Percentiles rank a stretch among this genome's conserved stretches.
Conservation (phyloP, 1,284 basidiomycete species). For the Sporisorium graminicola region DNA sequence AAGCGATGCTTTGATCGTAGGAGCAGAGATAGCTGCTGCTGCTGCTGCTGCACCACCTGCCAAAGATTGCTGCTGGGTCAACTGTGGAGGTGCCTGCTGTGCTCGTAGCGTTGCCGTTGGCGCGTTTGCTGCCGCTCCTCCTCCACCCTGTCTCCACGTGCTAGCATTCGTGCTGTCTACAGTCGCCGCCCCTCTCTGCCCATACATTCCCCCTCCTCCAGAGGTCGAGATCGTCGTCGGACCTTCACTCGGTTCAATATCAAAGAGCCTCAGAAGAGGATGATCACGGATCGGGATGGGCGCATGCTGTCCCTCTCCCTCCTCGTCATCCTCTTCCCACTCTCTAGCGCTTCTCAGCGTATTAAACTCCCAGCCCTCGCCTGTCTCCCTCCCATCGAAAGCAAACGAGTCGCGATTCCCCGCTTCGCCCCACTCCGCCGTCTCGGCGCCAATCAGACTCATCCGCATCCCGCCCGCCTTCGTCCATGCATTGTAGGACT, state of each 20-base stretch:
- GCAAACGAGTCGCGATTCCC: conserved; percentile 59
- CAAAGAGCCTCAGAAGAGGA: conserved; percentile 58
- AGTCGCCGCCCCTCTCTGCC: conserved; percentile 5
- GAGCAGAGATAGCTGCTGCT: not conserved
- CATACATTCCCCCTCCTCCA: conserved; percentile 16
- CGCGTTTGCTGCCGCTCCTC: not conserved
- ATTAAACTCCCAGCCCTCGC: conserved; percentile 60
- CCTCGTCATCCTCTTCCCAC: conserved; percentile 42
- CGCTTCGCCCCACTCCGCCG: conserved; percentile 49
- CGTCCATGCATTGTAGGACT: conserved; percentile 81
- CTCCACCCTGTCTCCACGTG: conserved; percentile 21
- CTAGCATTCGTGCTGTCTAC: conserved; percentile 14
- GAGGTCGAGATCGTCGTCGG: not conserved
- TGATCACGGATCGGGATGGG: conserved; percentile 53
- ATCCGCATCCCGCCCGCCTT: conserved; percentile 83
- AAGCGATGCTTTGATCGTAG: conserved; percentile 23
- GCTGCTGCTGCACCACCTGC: not conserved
- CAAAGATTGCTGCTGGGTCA: not conserved
- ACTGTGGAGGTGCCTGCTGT: conserved; percentile 16
- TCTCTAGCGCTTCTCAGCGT: conserved; percentile 32
- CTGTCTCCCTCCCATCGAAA: conserved; percentile 54
- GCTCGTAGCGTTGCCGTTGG: conserved; percentile 17
- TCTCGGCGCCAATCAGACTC: conserved; percentile 74
- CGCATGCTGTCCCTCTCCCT: conserved; percentile 14
- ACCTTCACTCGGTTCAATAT: conserved; percentile 33